Evolutionary conservation across 2,329 filamentous ascomycete species (phyloP), one percentile per base, ranked within the genome.

Genomic region (Magnaporthiopsis incrustans): DNA sequence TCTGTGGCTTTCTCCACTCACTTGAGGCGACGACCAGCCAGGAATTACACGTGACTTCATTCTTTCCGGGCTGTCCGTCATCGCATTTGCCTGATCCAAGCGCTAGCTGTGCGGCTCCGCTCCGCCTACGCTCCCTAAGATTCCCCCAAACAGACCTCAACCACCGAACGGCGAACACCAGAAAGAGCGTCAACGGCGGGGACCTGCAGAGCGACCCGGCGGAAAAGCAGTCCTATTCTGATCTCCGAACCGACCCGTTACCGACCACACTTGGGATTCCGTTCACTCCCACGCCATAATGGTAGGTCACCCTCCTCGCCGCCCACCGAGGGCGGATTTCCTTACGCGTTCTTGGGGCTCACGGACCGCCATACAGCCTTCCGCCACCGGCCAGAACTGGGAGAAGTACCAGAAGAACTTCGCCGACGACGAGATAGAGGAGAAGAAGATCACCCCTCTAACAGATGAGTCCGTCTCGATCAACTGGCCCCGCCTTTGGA

Each of bases 341-440:
- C 22, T 53, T 7, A 11, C 10, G 18, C 22, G 44, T 64, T 33
- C 15, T 22, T 35, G 59, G n/a, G 22, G 58, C 59, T 68, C 60
- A 68, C 70, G 70, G 66, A 71, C 64, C 15, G 26, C 35, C 74
- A 81, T 71, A 76, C 86, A 97, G 93, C 93, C 93, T 84, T 94
- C 91, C 82, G 94, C 95, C 78, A 96, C 90, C 73, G 95, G 95
- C 76, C 81, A 85, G 78, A 91, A 87, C 85, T 99, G 95, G 95
- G 95, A 99, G 85, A 98, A 98, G 83, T 98, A 97, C 84, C 86
- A 91, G 81, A 97, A 98, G 85, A 93, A 89, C 75, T 99, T 91
- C 75, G 94, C 89, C 74, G 95, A 99, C 74, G 95, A 99, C 73
- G 95, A 98, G 77, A 83, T 93, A 78, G 92, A 96, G 77, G 95